phyloP scores from a whole-genome alignment of 164 flowering plant genomes.

The Akebia trifoliata region DNA sequence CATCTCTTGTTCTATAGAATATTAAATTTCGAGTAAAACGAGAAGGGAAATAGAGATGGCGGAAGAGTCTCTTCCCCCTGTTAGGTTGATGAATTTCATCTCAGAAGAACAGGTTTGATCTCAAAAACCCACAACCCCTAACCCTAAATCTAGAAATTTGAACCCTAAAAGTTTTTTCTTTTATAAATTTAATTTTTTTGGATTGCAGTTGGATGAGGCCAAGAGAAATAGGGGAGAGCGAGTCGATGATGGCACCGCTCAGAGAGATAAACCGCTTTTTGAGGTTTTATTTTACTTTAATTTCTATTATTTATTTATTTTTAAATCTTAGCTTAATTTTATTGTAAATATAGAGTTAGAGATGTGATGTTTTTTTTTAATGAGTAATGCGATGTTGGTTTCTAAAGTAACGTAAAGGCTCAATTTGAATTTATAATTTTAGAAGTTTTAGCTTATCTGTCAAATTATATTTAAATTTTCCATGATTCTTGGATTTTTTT shows the following conservation, averaged over 20 bases:
- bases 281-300: slow-evolving; percentile 37
- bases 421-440: no score
- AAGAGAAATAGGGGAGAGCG: slow-evolving; percentile 75
- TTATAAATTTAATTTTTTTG: not conserved
- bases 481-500: no score
- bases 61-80: slow-evolving; percentile 36
- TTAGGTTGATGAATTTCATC: slow-evolving; percentile 76
- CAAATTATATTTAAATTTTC: no score
- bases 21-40: no score
- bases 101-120: slow-evolving; percentile 74
- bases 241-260: slow-evolving; percentile 91
- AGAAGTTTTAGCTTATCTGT: no score
- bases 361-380: no score
- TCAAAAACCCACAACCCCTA: slow-evolving; percentile 5
- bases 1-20: no score
- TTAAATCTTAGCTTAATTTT: not conserved
- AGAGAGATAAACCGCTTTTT: slow-evolving; percentile 75
- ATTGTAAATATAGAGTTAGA: not conserved
- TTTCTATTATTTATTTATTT: not conserved
- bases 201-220: slow-evolving; percentile 63
- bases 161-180: not conserved
- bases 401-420: no score
- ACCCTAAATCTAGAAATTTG: not conserved
- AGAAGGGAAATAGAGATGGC: no score
- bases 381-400: no score